Conservation (phyloP, 78 protist species). For the Dictyostelium purpureum region DNA sequence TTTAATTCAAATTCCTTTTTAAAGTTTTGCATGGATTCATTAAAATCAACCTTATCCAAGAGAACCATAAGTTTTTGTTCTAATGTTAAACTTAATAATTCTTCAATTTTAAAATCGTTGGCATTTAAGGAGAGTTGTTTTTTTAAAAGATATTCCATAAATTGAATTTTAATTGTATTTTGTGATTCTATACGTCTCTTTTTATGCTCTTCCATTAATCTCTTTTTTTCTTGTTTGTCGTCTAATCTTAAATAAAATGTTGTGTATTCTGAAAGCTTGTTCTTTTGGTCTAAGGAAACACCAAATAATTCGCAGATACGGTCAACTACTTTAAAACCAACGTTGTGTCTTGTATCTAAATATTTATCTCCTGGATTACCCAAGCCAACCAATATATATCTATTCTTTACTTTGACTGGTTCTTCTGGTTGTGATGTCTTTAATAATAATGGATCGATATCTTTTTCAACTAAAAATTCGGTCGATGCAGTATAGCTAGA, state of each 20-base stretch:
- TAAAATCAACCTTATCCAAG: too few species aligned
- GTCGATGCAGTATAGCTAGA: too few species aligned
- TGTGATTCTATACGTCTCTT: background rate
- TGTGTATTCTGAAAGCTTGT: background rate
- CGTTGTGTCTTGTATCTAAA: conserved; percentile 63
- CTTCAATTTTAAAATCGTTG: too few species aligned
- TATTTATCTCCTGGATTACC: conserved; percentile 79
- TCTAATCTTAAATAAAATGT: conserved; percentile 18
- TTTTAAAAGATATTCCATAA: background rate
- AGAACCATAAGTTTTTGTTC: too few species aligned
- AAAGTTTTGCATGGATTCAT: too few species aligned
- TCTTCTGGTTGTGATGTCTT: background rate
- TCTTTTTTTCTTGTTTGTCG: background rate
- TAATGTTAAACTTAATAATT: background rate
- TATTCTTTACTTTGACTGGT: conserved; percentile 16
- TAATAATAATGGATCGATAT: background rate
- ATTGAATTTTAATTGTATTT: background rate
- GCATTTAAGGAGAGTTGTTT: too few species aligned
- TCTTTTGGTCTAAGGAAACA: background rate
- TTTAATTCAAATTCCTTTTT: too few species aligned
- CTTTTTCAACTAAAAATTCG: background rate
- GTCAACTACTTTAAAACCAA: conserved; percentile 73
- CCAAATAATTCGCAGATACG: conserved; percentile 1
- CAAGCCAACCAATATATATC: conserved; percentile 62
- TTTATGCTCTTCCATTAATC: background rate